These are phyloP conservation scores for Daedalea quercina DNA, from an alignment of 768 basidiomycete species.

Conservation along the genomic window DNA sequence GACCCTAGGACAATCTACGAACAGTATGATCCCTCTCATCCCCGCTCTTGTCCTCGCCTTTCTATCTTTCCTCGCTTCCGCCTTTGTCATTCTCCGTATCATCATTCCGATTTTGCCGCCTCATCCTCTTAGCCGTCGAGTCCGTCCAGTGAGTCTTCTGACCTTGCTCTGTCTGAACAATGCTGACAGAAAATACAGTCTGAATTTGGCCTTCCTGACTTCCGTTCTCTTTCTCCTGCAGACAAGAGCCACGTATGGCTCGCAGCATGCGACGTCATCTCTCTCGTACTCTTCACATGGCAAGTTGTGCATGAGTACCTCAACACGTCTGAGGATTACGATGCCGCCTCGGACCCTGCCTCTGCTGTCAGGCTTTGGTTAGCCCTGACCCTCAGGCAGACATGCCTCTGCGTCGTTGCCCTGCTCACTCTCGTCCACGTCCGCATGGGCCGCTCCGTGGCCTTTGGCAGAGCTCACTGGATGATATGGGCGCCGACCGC, in stretches of 20 bases:
- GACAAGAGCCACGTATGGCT: constrained; percentile 74
- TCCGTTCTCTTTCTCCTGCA: constrained; percentile 55
- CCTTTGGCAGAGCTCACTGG: constrained; percentile 67
- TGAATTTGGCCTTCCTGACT: constrained; percentile 70
- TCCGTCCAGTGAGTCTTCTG: constrained; percentile 52
- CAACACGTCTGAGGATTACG: constrained; percentile 37
- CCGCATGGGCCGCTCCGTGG: constrained; percentile 61
- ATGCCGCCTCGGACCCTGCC: constrained; percentile 39
- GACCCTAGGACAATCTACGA: constrained; percentile 16
- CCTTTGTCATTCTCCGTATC: constrained; percentile 71
- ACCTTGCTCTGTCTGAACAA: constrained; percentile 11
- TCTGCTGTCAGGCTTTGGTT: constrained; percentile 66
- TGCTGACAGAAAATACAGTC: constrained; percentile 36
- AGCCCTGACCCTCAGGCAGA: constrained; percentile 57
- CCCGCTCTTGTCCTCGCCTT: constrained; percentile 62
- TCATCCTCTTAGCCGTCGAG: constrained; percentile 64
- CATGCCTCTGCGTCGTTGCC: constrained; percentile 57
- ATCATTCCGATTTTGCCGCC: constrained; percentile 71
- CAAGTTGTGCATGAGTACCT: constrained; percentile 49
- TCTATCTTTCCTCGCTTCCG: constrained; percentile 65
- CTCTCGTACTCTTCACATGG: constrained; percentile 61
- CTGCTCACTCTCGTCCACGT: constrained; percentile 62
- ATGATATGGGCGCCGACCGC: constrained; percentile 65
- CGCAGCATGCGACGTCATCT: constrained; percentile 56
- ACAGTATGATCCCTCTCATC: constrained; percentile 59